Percentiles rank a stretch among this genome's conserved stretches.
These are phyloP conservation scores for Nitzschia inconspicua DNA, from an alignment of 108 stramenopile genomes.

Conservation along the genomic window DNA sequence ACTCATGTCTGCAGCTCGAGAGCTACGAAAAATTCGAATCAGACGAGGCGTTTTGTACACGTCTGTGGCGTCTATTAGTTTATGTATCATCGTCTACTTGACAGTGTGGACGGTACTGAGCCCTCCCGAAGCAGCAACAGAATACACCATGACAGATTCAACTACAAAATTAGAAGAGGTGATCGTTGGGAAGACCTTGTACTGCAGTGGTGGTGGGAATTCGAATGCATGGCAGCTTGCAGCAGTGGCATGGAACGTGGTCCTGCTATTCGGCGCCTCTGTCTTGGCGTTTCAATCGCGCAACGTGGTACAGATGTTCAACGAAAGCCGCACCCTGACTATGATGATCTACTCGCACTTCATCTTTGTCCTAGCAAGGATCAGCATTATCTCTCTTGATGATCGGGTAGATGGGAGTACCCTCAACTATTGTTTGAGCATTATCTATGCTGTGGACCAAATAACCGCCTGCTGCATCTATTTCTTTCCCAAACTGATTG, in stretches of 20 bases:
- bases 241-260: neutral
- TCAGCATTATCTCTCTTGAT: too few relatives aligned
- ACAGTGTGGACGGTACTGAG: slow-evolving; percentile 25
- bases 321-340: slow-evolving; percentile 19
- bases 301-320: slow-evolving; percentile 21
- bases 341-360: slow-evolving; percentile 28
- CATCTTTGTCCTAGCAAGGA: slow-evolving; percentile 11
- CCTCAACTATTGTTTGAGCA: too few relatives aligned
- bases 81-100: slow-evolving; percentile 20
- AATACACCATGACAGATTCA: neutral
- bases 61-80: slow-evolving; percentile 5
- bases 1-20: slow-evolving; percentile 8
- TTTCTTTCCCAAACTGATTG: too few relatives aligned
- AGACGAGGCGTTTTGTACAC: slow-evolving; percentile 12
- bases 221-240: neutral
- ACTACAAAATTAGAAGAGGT: slow-evolving; percentile 1
- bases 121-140: too few relatives aligned
- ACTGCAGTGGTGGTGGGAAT: slow-evolving; percentile 16
- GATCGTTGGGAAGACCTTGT: neutral
- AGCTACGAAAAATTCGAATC: slow-evolving; percentile 24
- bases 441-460: too few relatives aligned
- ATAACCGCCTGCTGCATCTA: too few relatives aligned
- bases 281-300: slow-evolving; percentile 20
- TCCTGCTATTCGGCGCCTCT: slow-evolving; percentile 20
- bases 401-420: too few relatives aligned